Evolutionary conservation across 2,329 filamentous ascomycete genomes (phyloP), one percentile per base, ranked within the genome.

Genomic region (Aspergillus uvarum): DNA sequence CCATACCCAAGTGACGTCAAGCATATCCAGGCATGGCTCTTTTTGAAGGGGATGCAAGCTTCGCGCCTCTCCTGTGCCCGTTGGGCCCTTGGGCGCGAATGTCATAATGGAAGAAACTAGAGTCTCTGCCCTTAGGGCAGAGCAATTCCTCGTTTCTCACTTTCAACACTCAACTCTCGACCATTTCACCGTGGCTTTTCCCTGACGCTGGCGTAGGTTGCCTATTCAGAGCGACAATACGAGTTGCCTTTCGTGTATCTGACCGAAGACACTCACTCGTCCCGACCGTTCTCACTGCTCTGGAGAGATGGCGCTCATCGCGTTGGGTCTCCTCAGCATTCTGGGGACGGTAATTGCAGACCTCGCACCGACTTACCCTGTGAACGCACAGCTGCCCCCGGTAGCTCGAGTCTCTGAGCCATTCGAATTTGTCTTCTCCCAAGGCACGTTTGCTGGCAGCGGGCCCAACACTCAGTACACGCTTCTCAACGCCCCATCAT

Each of bases 311-410:
- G 68, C 68, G 56, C 63, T 65, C 58, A 59, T 70, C 59, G 58
- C 71, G 49, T 55, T 69, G 59, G 60, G 70, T 42, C 32, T 70
- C 51, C 59, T 75, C 58, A 60, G 65, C 21, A 60, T 75, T 21
- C 53, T 72, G 38, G 62, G 65, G 65, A 65, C 67, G 59, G 69
- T 72, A 22, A 64, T 67, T 60, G 79, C 77, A 51, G 69, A 69
- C 59, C 73, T 77, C 64, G 69, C 65, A 59, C 70, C 80, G 52
- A 80, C 80, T 51, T 94, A 93, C 67, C 92, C 92, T 0, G 82
- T 96, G 74, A 96, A 95, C 75, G 87, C 90, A 2, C 92, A 96
- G 74, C 83, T 96, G 1, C 92, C 92, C 32, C 88, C 89, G 3
- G 88, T 93, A 56, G 92, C 91, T 21, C 84, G 89, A 65, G 80